These are phyloP conservation scores for Scalesia atractyloides DNA, from an alignment of 129 eudicot species.

Conservation along the genomic window DNA sequence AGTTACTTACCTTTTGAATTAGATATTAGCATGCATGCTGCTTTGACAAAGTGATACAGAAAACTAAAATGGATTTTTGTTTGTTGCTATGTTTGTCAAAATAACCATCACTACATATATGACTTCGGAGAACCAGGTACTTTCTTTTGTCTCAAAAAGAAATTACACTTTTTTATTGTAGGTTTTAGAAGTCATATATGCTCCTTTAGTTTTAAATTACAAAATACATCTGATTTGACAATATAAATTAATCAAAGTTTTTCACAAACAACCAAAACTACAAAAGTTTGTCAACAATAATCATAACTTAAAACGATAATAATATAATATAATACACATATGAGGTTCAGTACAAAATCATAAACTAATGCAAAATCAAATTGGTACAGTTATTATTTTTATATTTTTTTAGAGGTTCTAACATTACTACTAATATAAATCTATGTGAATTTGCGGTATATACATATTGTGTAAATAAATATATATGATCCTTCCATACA, in stretches of 20 bases:
- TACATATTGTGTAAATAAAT: no score
- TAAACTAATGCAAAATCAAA: no score
- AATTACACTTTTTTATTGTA: neutral
- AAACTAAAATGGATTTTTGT: conserved; percentile 24
- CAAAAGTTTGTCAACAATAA: neutral
- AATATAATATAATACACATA: no score
- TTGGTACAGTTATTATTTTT: no score
- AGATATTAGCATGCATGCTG: conserved; percentile 21
- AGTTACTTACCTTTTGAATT: conserved; percentile 20
- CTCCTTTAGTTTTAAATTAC: neutral
- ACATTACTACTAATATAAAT: no score
- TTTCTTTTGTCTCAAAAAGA: conserved; percentile 17
- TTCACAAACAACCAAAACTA: neutral
- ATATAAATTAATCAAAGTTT: neutral
- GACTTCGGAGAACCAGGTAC: conserved; percentile 10
- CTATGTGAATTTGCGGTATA: no score
- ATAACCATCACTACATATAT: conserved; percentile 22
- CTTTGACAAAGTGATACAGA: conserved; percentile 29
- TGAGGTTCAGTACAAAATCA: no score
- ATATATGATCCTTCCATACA: no score
- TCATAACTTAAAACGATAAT: neutral
- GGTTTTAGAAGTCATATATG: neutral
- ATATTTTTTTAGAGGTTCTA: no score
- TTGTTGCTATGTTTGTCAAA: conserved; percentile 23
- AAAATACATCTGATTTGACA: neutral